Evolutionary conservation across 331 rosid genomes (phyloP), one percentile per base, ranked within the genome.

Genomic region (Quercus phellos): DNA sequence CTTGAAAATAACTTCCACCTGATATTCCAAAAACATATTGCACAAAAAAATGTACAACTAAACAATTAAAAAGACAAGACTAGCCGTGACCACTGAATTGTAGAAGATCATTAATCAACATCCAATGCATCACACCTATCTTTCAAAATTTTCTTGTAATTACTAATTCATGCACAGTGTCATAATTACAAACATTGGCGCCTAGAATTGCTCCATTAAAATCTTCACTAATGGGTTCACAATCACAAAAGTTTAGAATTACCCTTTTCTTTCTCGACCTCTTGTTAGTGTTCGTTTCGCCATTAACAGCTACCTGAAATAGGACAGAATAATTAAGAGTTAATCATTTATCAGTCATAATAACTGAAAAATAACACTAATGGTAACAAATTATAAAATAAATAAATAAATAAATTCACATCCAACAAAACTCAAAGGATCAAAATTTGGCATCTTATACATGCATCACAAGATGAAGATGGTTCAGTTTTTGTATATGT

Each of bases 241-340:
- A 7, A 38, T 35, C 50, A 21, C 42, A 27, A 30, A 66, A 67
- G 59, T 13, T 50, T 7, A 27, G 6, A 22, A 29, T 77, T 76
- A 90, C 94, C 90, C 83, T 90, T 82, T 86, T 90, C 83, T 80
- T 90, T 81, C 91, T 87, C 46, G 92, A 50, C 77, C 89, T 88
- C 88, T 85, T 94, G 74, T 81, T 72, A 58, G 80, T 83, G 42
- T 83, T 68, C 21, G 83, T 56, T 80, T 85, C 96, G 66, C 75
- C 81, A 61, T 71, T 77, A 61, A 79, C 84, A 76, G 85, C 70
- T 68, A 85, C 83, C 97, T 94, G 83, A 72, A 58, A 61, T 6
- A 78, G 12, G 16, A 54, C 29, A 56, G 46, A 38, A 7, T 38
- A 38, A 38, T 38, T 38, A 8, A 38, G 46, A 38, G 46, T 38